Evolutionary conservation across 768 basidiomycete species (phyloP).

Genomic region (Neoboletus magnificus): DNA sequence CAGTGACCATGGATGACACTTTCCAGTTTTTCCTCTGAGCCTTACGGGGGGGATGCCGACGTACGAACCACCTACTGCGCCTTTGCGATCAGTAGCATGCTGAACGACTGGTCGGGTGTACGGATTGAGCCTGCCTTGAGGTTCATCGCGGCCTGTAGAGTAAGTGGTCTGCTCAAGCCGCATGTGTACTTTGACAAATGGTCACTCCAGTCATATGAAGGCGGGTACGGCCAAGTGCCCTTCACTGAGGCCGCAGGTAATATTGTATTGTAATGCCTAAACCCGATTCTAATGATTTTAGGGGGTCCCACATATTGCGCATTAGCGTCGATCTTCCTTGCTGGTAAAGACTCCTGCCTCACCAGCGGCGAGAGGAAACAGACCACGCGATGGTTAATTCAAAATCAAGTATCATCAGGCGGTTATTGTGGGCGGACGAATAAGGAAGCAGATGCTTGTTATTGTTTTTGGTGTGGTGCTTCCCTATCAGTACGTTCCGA

Average conservation of each 20-base stretch:
- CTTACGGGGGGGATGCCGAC: conserved; percentile 71
- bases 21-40: conserved; percentile 65
- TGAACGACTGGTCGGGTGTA: conserved; percentile 77
- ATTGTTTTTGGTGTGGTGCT: conserved; percentile 94
- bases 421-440: conserved; percentile 88
- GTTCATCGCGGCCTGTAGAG: conserved; percentile 73
- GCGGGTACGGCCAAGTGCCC: conserved; percentile 84
- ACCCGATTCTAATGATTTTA: conserved; percentile 26
- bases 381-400: conserved; percentile 75
- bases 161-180: conserved; percentile 32
- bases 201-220: conserved; percentile 77
- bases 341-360: conserved; percentile 24
- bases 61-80: conserved; percentile 85
- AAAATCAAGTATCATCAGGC: conserved; percentile 61
- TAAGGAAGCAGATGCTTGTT: conserved; percentile 90
- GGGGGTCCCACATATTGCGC: conserved; percentile 95
- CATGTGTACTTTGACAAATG: background rate
- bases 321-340: conserved; percentile 67
- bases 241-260: conserved; percentile 82
- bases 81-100: conserved; percentile 75
- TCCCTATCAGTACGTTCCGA: conserved; percentile 57
- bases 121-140: conserved; percentile 55
- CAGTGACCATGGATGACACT: conserved; percentile 1
- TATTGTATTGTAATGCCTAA: conserved; percentile 8
- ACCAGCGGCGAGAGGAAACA: conserved; percentile 41